Evolutionary conservation across 2,329 filamentous ascomycete species (phyloP), one percentile per base, ranked within the genome.

Genomic region (Talaromyces albobiverticillius): DNA sequence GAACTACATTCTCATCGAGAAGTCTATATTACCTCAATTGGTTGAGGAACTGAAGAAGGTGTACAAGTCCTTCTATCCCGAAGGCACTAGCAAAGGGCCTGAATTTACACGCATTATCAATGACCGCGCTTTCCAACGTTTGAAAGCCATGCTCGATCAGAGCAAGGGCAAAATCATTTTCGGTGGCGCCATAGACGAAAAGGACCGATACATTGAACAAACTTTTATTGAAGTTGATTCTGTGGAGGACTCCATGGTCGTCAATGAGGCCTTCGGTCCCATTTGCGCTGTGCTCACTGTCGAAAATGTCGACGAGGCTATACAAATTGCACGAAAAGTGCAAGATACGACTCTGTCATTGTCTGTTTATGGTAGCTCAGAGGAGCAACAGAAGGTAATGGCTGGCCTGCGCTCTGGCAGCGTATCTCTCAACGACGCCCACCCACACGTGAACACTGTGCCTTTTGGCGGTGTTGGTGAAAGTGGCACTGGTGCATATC

Each of bases 211-310:
- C 73, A 94, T 99, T 62, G 90, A 93, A 69, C 90, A 92, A 1
- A 99, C 94, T 0, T 85, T 93, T n/a, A 85, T 99, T n/a, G 80
- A 90, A 57, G 87, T 96, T 34, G 80, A 89, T 60, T 85, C 84
- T 58, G 68, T 82, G 14, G 81, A 92, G 46, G 93, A 96, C 73
- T 81, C 86, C 7, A 83, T 96, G 71, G 82, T 96, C 66, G 75
- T 76, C 22, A 84, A 95, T 59, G 94, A 99, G 76, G 90, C 86
- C 41, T 99, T 99, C 68, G 94, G 93, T 6, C 94, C 94, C n/a
- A 80, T 96, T 56, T 90, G 95, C 61, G 86, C 89, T 59, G 84
- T 97, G 59, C 76, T 95, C 51, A 82, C 90, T 0, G 87, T 90
- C 53, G 82, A 90, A 60, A 81, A 84, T 62, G 78, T 96, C n/a